phyloP scores from a whole-genome alignment of 2,329 filamentous ascomycete species.

The Neocucurbitaria cava region DNA sequence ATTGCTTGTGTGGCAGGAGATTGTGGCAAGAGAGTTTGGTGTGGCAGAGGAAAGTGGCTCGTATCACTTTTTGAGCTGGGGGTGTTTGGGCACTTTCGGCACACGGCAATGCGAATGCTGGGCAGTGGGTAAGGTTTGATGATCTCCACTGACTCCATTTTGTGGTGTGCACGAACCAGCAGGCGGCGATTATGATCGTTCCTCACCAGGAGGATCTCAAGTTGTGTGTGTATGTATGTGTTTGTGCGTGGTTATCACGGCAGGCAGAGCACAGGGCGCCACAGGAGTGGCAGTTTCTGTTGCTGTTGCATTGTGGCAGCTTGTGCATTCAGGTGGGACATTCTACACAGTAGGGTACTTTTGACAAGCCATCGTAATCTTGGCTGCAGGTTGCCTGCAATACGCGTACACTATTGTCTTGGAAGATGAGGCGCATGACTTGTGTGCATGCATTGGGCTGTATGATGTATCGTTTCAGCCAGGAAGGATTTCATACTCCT shows the following conservation, averaged over 20 bases:
- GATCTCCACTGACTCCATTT: neutral
- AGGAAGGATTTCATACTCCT: neutral
- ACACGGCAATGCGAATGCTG: neutral
- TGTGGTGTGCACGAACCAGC: neutral
- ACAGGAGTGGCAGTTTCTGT: constrained; percentile 20
- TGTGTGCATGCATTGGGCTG: neutral
- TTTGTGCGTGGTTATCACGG: neutral
- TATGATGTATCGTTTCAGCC: neutral
- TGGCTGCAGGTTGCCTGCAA: constrained; percentile 12
- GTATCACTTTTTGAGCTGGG: neutral
- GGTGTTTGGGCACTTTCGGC: neutral
- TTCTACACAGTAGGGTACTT: too few relatives aligned
- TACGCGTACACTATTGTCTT: constrained; percentile 29
- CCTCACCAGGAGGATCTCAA: neutral
- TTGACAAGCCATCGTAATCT: constrained; percentile 17
- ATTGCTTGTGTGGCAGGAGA: constrained; percentile 8
- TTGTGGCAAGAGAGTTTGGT: constrained; percentile 12
- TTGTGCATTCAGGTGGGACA: constrained; percentile 5
- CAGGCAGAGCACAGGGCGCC: constrained; percentile 9
- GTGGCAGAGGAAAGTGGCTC: neutral
- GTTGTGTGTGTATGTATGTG: neutral
- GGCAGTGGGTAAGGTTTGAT: neutral
- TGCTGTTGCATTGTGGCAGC: neutral
- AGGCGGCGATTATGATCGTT: neutral
- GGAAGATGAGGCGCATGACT: constrained; percentile 26